Evolutionary conservation across 768 basidiomycete genomes (phyloP).

Genomic region (Naganishia vaughanmartiniae): DNA sequence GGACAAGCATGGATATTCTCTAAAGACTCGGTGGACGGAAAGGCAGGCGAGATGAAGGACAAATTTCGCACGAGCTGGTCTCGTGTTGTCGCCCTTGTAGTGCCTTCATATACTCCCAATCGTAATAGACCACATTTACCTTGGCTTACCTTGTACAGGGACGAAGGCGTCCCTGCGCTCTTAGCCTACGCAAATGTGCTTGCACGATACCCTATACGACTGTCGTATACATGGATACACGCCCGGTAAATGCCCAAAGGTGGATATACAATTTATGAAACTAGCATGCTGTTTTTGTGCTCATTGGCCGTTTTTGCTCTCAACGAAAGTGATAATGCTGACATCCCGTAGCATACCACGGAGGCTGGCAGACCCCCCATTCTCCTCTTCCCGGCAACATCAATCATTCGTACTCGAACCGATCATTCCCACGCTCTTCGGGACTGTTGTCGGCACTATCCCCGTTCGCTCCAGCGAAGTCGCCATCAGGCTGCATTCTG

Average conservation of each 20-base stretch:
- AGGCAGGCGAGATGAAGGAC: background rate
- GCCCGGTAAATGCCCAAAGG: slow-evolving; percentile 6
- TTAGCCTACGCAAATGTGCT: background rate
- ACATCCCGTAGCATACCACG: background rate
- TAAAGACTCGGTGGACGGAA: background rate
- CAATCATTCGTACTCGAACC: slow-evolving; percentile 23
- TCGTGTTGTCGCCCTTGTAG: background rate
- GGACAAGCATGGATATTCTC: slow-evolving; percentile 9
- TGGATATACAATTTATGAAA: slow-evolving; percentile 6
- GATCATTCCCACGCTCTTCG: slow-evolving; percentile 15
- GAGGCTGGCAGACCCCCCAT: background rate
- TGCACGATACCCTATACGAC: background rate
- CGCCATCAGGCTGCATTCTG: slow-evolving; percentile 21
- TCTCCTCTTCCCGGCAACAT: background rate
- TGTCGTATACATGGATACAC: slow-evolving; percentile 13
- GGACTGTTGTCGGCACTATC: slow-evolving; percentile 7
- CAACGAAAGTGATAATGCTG: background rate
- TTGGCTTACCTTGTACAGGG: background rate
- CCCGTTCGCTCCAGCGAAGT: slow-evolving; percentile 16
- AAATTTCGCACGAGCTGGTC: background rate
- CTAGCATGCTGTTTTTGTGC: background rate
- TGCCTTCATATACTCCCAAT: background rate
- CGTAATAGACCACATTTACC: background rate
- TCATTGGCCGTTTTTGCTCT: background rate
- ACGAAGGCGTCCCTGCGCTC: background rate